A percentile compares a stretch with the other conserved stretches of the same genome.
These are phyloP conservation scores for Jimgerdemannia lactiflua DNA, from an alignment of 192 early-diverging fungal genomes.

Conservation along the genomic window DNA sequence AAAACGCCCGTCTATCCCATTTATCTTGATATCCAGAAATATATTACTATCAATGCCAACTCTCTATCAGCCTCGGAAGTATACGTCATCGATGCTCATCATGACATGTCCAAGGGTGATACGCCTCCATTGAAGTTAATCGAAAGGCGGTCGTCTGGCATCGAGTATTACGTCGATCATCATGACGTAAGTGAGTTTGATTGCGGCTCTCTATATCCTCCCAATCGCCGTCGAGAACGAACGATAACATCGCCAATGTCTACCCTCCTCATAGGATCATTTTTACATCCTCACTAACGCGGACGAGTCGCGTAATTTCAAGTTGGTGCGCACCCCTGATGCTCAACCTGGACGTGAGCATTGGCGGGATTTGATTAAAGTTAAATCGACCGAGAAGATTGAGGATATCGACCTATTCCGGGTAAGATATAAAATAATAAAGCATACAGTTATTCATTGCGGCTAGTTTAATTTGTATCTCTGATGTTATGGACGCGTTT, in stretches of 20 bases:
- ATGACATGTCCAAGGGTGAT: conserved; percentile 28
- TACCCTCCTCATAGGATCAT: conserved; percentile 14
- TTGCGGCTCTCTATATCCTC: neutral
- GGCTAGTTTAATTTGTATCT: neutral
- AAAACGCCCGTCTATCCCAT: neutral
- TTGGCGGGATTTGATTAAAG: conserved; percentile 60
- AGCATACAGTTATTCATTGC: too few relatives aligned
- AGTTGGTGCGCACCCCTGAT: conserved; percentile 51
- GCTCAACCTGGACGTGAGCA: conserved; percentile 25
- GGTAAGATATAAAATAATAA: conserved; percentile 16
- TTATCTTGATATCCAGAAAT: conserved; percentile 24
- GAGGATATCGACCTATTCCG: conserved; percentile 78
- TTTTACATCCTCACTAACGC: conserved; percentile 57
- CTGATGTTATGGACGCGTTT: neutral
- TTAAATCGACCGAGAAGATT: conserved; percentile 59
- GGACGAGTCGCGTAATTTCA: conserved; percentile 52
- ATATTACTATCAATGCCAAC: conserved; percentile 67
- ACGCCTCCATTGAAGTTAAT: conserved; percentile 43
- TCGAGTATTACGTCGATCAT: conserved; percentile 80
- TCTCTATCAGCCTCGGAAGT: conserved; percentile 71
- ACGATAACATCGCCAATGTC: neutral
- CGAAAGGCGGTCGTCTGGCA: conserved; percentile 47
- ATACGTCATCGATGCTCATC: conserved; percentile 47
- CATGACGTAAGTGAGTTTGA: conserved; percentile 43
- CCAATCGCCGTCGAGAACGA: neutral